Base-by-base conservation (phyloP, 352 stramenopile species). In the Pythium chondricola region DNA sequence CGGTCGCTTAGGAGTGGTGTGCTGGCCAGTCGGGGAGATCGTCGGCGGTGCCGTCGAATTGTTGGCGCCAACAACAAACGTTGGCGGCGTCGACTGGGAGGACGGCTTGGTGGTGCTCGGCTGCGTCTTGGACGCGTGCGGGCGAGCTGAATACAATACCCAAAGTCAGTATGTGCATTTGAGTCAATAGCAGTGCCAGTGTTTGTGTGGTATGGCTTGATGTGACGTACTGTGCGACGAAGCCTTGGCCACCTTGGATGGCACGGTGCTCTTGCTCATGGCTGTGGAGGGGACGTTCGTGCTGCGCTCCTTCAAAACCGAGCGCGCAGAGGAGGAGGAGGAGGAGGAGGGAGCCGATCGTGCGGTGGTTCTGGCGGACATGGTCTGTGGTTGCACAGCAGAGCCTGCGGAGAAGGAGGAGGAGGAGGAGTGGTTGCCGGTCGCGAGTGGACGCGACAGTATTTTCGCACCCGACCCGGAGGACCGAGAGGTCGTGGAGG, bases 271-370 rank as follows among this genome's bases (percentile, higher is more conserved):
- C n/a, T n/a, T n/a, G n/a, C n/a, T n/a, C n/a, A n/a, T n/a, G n/a
- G 26, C 17, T 2, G 43, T 6, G 3, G 38, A 26, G 7, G 38
- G 38, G 10, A 60, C 52, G 33, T 60, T 60, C 6, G 38, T 44
- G 7, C 42, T 43, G 17, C 52, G 52, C 27, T 60, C 52, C 25
- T 60, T 33, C 2, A 60, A 25, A 10, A 48, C 52, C 1, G 52
- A 43, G 2, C 52, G 36, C n/a, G 47, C 32, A 5, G 18, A 16
- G 10, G 38, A 44, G 18, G 20, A 18, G 21, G 24, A 24, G 1
- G 33, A 32, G 6, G 40, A 36, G 4, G 40, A 33, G 8, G 29
- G 7, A 13, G 29, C 7, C 29, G 22, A 4, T 21, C 4, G 40
- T 21, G 25, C 40, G 24, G 24, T 31, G 21, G 39, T 44, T 31